Evolutionary conservation across 345 rosid species (phyloP).

Genomic region (Hibiscus mutabilis): DNA sequence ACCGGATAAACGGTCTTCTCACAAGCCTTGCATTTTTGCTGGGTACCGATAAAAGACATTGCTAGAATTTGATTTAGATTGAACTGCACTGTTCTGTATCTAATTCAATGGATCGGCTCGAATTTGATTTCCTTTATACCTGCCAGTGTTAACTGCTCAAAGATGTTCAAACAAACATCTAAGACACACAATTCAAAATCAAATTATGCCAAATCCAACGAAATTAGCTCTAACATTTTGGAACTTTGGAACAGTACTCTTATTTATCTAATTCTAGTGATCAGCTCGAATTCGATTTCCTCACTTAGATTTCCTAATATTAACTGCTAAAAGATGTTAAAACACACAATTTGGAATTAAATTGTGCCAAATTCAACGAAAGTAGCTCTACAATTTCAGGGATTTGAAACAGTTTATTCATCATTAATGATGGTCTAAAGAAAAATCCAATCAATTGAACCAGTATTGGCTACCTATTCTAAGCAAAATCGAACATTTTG

Average conservation of each 20-base stretch:
- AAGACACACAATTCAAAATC: not conserved
- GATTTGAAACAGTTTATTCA: not conserved
- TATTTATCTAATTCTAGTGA: not conserved
- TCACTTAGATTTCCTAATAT: not conserved
- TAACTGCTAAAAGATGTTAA: not conserved
- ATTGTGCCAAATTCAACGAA: not conserved
- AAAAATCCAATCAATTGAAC: not conserved
- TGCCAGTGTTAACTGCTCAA: not conserved
- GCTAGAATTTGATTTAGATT: slow-evolving; percentile 21
- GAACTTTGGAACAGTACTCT: not conserved
- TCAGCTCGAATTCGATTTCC: not conserved
- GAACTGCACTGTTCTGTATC: slow-evolving; percentile 16
- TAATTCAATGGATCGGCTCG: slow-evolving; percentile 6
- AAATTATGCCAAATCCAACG: not conserved
- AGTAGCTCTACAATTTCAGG: not conserved
- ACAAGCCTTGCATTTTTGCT: slow-evolving; percentile 92
- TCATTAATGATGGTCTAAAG: not conserved
- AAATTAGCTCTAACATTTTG: not conserved
- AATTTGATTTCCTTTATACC: not conserved
- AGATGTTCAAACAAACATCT: not conserved
- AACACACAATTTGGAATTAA: not conserved
- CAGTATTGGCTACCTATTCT: not conserved
- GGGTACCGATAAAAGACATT: slow-evolving; percentile 95
- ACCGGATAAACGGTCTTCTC: slow-evolving; percentile 96
- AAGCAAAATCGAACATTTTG: not conserved